Conservation (phyloP, 1,139 yeast species). For the Lodderomyces parapsilosis region DNA sequence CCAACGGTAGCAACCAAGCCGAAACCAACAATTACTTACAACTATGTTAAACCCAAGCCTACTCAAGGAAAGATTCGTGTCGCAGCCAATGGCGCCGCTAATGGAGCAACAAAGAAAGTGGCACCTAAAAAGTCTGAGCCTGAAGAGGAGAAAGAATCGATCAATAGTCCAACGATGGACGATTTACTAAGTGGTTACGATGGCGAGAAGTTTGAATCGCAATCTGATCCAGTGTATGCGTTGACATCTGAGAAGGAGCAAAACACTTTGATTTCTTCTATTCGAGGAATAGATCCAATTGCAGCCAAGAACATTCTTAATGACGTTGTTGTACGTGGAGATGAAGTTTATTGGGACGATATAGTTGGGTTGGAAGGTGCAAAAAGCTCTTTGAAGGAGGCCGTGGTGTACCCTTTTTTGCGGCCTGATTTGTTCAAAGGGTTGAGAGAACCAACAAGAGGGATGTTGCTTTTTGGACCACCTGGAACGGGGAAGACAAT, state of each 20-base stretch:
- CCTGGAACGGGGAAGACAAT: slow-evolving; percentile 99
- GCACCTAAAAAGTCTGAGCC: slow-evolving; percentile 11
- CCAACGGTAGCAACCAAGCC: slow-evolving; percentile 11
- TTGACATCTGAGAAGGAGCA: slow-evolving; percentile 66
- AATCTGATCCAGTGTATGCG: slow-evolving; percentile 10
- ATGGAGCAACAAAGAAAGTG: slow-evolving; percentile 6
- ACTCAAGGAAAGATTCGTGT: slow-evolving; percentile 8
- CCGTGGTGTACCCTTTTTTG: slow-evolving; percentile 93
- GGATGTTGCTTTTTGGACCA: slow-evolving; percentile 95
- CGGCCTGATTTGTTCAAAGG: slow-evolving; percentile 93
- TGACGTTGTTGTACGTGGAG: slow-evolving; percentile 92
- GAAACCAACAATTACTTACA: slow-evolving; percentile 27
- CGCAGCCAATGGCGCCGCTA: slow-evolving; percentile 6
- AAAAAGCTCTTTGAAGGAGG: slow-evolving; percentile 85
- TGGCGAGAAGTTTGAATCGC: slow-evolving; percentile 12
- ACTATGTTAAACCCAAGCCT: slow-evolving; percentile 21
- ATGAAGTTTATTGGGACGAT: slow-evolving; percentile 95
- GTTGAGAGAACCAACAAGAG: slow-evolving; percentile 91
- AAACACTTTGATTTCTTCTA: slow-evolving; percentile 37
- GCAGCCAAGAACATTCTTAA: slow-evolving; percentile 69
- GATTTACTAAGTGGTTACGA: slow-evolving; percentile 26
- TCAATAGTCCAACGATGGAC: slow-evolving; percentile 25
- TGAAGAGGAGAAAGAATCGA: slow-evolving; percentile 4
- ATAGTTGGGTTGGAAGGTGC: slow-evolving; percentile 93
- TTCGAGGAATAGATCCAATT: slow-evolving; percentile 42